Conservation (phyloP, 2,329 filamentous ascomycete genomes). For the Daldinia sp. region DNA sequence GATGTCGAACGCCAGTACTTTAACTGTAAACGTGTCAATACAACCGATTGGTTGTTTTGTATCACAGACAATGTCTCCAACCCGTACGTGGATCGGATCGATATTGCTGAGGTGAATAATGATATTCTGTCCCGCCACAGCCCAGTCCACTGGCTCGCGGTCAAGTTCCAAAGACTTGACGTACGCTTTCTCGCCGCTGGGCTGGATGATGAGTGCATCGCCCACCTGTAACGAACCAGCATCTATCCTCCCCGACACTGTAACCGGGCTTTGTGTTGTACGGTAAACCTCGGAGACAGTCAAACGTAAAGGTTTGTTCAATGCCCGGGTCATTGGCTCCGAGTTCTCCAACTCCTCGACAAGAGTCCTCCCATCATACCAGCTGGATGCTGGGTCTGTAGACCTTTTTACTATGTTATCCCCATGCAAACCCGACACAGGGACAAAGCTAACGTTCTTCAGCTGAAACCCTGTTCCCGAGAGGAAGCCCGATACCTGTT, state of each 20-base stretch:
- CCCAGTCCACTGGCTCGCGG: conserved; percentile 82
- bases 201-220: conserved; percentile 82
- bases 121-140: conserved; percentile 90
- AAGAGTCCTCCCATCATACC: conserved; percentile 85
- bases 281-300: conserved; percentile 90
- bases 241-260: conserved; percentile 87
- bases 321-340: conserved; percentile 75
- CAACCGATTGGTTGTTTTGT: conserved; percentile 75
- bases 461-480: conserved; percentile 82
- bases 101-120: conserved; percentile 87
- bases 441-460: conserved; percentile 87
- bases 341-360: conserved; percentile 88
- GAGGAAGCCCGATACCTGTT: conserved; percentile 86
- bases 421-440: conserved; percentile 88
- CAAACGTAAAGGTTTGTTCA: conserved; percentile 85
- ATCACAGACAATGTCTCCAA: conserved; percentile 89
- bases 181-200: conserved; percentile 81
- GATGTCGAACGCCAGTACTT: conserved; percentile 90
- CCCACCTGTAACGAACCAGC: conserved; percentile 86
- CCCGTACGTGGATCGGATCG: conserved; percentile 82
- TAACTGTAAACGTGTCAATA: conserved; percentile 80
- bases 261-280: conserved; percentile 83
- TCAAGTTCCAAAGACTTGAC: conserved; percentile 87
- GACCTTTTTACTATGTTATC: conserved; percentile 81
- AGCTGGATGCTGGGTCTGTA: conserved; percentile 69